Base-by-base conservation (phyloP, 1,139 yeast species). In the Hemisphaericaspora lyxosophila region DNA sequence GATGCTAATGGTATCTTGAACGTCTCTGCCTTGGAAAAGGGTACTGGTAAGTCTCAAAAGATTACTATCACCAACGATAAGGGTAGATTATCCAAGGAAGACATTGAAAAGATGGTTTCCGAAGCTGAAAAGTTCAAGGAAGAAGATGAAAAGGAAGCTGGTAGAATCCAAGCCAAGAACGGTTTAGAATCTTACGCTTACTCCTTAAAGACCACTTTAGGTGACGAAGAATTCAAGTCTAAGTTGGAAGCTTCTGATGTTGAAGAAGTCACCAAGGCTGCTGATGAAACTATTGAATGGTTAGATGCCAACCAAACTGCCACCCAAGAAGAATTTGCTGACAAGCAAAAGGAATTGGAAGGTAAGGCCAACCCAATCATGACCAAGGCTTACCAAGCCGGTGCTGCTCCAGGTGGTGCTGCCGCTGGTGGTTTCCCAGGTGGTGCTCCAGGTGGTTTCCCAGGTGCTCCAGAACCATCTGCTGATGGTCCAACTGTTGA, bases 1-100 rank as follows among this genome's bases (percentile, higher is more conserved):
- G 97, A 89, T 64, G 96, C 96, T 49, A 88, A 88, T 62, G 97
- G 97, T 73, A 89, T 89, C 65, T 76, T 89, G 70, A 90, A 87
- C 70, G 97, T 90, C 46, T 77, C 89, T 49, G 97, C 97, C 45
- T 73, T 85, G 46, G 97, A 90, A 67, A 90, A 90, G 78, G 97
- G 96, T 63, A 90, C 97, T 48, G 96, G 96, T 62, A 70, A 70
- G 62, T 62, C 73, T 53, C 73, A 70, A 64, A 60, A 70, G 60
- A 70, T 70, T 51, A 70, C 76, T 48, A 70, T 70, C 50, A 70
- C 74, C 55, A 70, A 70, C 59, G 75, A 70, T 53, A 70, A 70
- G 63, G 75, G 75, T 59, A 70, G 76, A 67, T 69, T 70, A 57
- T 69, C 75, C 38, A 69, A 70, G 64, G 75, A 70, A 57, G 75